Evolutionary conservation across 257 asterid genomes (phyloP), one percentile per base, ranked within the genome.

Genomic region (Fraxinus cuspidata): DNA sequence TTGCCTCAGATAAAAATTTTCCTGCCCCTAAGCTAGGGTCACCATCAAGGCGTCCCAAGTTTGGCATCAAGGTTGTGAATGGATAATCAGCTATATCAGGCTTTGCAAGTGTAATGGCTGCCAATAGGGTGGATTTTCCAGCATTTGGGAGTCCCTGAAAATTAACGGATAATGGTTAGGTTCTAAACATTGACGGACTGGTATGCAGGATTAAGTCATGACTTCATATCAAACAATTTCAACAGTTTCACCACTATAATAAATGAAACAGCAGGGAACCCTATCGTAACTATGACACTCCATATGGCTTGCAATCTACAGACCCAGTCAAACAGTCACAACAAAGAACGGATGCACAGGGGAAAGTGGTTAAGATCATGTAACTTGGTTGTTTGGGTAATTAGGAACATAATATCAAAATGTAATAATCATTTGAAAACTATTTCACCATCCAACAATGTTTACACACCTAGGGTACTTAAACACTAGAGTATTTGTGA

Each of bases 31-130:
- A 87, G 75, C 85, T 87, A 77, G 98, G 98, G 83, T 96, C 98
- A 65, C 99, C 99, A 79, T 87, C 88, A 80, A 96, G 97, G 79
- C 96, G 94, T 74, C 98, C 99, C 68, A 96, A 89, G 78, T 96
- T 96, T 53, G 98, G 99, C 99, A 93, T 96, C 87, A 96, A 83
- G 7, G 98, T 96, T 34, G 98, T 96, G 85, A 93, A 96, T 15
- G 99, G 99, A 79, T 96, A 96, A 85, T 96, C 98, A 58, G 99
- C 99, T 80, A 96, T 93, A 70, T 96, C 98, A 58, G 99, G 99
- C 83, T 88, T 96, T 23, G 98, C 98, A 58, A 84, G 89, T 74
- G 99, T 96, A 72, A 90, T 92, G 78, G 98, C 90, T 56, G 96
- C 97, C 77, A 95, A 79, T 44, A 95, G 88, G 25, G 98, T 95